phyloP scores from a whole-genome alignment of 441 rosid genomes.

The Lepidium campestre region DNA sequence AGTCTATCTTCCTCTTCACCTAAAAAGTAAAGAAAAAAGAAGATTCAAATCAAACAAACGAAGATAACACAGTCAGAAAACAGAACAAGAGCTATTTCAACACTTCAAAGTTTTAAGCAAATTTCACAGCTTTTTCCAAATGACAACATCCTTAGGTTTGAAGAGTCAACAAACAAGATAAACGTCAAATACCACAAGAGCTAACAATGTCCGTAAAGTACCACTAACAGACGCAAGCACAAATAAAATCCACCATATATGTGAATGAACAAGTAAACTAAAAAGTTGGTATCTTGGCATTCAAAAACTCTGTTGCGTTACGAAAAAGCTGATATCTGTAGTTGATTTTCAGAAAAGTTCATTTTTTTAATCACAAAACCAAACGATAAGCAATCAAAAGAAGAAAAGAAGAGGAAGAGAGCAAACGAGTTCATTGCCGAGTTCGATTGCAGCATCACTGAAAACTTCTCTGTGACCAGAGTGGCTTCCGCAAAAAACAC shows the following conservation, averaged over 20 bases:
- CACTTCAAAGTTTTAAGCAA: neutral
- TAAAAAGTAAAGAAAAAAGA: conserved; percentile 20
- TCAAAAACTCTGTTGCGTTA: neutral
- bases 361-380: conserved; percentile 1
- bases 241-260: conserved; percentile 1
- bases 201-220: neutral
- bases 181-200: neutral
- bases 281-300: neutral
- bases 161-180: conserved; percentile 1
- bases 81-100: conserved; percentile 3
- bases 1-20: conserved; percentile 80
- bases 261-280: neutral
- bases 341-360: neutral
- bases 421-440: conserved; percentile 88
- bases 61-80: conserved; percentile 6
- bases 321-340: neutral
- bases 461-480: conserved; percentile 70
- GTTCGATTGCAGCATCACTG: conserved; percentile 82
- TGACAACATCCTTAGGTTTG: neutral
- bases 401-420: neutral
- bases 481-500: conserved; percentile 93
- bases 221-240: neutral
- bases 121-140: neutral
- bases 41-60: neutral
- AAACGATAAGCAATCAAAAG: neutral